Conservation (phyloP, 176 grass and related monocot species). For the Poa pratensis region DNA sequence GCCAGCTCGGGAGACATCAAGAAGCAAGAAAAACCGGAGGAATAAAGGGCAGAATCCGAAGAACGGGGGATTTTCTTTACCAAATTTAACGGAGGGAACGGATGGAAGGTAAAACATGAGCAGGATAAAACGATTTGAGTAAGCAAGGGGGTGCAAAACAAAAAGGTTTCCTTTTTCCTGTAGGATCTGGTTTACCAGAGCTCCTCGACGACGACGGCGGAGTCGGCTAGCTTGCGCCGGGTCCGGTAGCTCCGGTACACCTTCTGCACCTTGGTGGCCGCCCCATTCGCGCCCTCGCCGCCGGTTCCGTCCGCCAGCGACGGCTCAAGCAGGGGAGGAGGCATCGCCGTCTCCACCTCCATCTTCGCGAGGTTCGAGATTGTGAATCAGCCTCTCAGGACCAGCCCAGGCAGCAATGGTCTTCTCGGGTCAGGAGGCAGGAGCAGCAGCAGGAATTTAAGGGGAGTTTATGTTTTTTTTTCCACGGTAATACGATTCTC, state of each 20-base stretch:
- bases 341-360: slow-evolving; percentile 37
- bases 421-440: background rate
- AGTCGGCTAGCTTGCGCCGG: slow-evolving; percentile 84
- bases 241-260: slow-evolving; percentile 96
- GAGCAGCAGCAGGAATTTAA: background rate
- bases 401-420: background rate
- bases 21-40: background rate
- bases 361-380: slow-evolving; percentile 19
- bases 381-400: background rate
- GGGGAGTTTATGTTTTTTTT: too few species aligned
- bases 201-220: slow-evolving; percentile 96
- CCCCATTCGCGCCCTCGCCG: slow-evolving; percentile 44
- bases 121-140: background rate
- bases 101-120: background rate
- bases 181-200: slow-evolving; percentile 66
- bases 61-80: background rate
- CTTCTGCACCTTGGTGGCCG: slow-evolving; percentile 93
- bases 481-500: too few species aligned
- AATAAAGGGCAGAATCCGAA: background rate
- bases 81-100: slow-evolving; percentile 13
- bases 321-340: slow-evolving; percentile 1
- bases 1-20: background rate
- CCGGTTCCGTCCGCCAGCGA: slow-evolving; percentile 3
- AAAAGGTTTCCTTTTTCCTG: background rate
- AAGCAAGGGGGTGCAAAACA: background rate